Evolutionary conservation across 83 land plant species (phyloP).

Genomic region (Isoetes engelmannii): DNA sequence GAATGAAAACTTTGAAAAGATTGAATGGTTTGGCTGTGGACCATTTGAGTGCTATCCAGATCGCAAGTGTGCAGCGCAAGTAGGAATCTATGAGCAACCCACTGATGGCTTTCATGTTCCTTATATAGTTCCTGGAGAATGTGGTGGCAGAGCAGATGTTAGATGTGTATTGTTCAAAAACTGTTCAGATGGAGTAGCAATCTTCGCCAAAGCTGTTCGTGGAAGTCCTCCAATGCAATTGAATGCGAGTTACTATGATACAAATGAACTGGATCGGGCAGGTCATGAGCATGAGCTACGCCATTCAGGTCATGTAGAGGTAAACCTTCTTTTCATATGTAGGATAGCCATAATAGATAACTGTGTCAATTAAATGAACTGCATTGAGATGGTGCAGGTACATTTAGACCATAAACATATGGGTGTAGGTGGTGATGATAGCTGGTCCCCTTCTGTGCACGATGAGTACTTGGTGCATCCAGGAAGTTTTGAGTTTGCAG

Average conservation of each 20-base stretch:
- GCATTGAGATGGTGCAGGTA: constrained; percentile 41
- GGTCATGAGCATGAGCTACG: constrained; percentile 76
- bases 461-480: constrained; percentile 66
- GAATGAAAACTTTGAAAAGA: constrained; percentile 42
- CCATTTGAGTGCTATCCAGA: constrained; percentile 99
- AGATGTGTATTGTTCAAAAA: constrained; percentile 74
- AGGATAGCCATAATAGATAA: no score
- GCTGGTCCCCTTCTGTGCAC: constrained; percentile 94
- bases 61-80: constrained; percentile 81
- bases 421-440: constrained; percentile 98
- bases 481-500: constrained; percentile 57
- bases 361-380: neutral
- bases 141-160: constrained; percentile 86
- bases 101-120: constrained; percentile 81
- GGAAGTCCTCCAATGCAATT: constrained; percentile 79
- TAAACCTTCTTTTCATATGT: constrained; percentile 16
- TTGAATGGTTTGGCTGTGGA: constrained; percentile 79
- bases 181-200: constrained; percentile 39
- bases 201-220: constrained; percentile 58
- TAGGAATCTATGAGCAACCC: constrained; percentile 54
- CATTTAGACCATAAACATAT: constrained; percentile 97
- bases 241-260: constrained; percentile 78
- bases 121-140: constrained; percentile 89
- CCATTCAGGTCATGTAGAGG: constrained; percentile 68
- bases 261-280: constrained; percentile 71